Evolutionary conservation across 306 rosid species (phyloP), one percentile per base, ranked within the genome.

Genomic region (Acacia crassicarpa): DNA sequence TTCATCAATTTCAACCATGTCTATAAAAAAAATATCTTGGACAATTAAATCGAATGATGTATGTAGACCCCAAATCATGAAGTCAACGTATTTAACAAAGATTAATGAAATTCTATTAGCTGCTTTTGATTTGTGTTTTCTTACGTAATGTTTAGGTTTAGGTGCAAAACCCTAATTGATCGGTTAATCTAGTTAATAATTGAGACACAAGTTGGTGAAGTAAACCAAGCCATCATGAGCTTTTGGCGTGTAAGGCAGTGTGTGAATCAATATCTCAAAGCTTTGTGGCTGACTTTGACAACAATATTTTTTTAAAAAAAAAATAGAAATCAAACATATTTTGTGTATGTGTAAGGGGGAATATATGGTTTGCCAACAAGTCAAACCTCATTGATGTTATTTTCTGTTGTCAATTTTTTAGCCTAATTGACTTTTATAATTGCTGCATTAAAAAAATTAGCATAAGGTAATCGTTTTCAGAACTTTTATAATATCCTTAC

Each of bases 231-330:
- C 82, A 84, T 83, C 66, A 78, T 78, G 78, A 80, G 33, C 51
- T 71, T 71, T 63, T 38, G 72, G 86, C 67, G 86, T 85, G 85
- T 77, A 63, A 84, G 74, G 69, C 40, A 63, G 67, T 41, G 87
- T 83, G 69, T 80, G 67, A 61, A 62, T 62, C 86, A 84, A 79
- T 73, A 67, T 66, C 63, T 65, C 66, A 51, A 58, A 75, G 56
- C 27, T 49, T 80, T 81, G 81, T 65, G 91, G 89, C 90, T 87
- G 92, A 88, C 90, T 88, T 88, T 84, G 22, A 71, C 30, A 43
- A 74, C 43, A 3, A 48, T 14, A 4, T 4, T 5, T 1, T 3
- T 13, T 13, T n/a, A n/a, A 27, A 27, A 27, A 1, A 49, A 49
- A 49, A 9, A n/a, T n/a, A 82, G 2, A n/a, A 23, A 63, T 71